Base-by-base conservation (phyloP, 1,139 yeast genomes). In the Blastobotrys apis region DNA sequence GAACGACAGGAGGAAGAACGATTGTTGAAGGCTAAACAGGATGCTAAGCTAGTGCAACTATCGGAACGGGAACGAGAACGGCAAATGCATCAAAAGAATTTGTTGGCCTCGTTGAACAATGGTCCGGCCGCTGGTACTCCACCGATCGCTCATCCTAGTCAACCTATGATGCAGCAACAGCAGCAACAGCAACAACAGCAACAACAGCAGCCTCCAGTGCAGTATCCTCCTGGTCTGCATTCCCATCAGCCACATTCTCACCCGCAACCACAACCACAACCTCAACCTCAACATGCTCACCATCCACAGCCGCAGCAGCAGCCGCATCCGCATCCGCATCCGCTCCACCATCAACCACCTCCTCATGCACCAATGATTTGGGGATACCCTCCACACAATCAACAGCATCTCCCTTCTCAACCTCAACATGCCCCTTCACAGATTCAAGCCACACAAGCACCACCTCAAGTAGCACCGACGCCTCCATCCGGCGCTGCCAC, bases 1-100 rank as follows among this genome's bases (percentile, higher is more conserved):
- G n/a, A 13, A 21, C 49, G 41, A 17, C 37, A 49, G 21, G 49
- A 53, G 41, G 49, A 47, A 38, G 48, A 48, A 38, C 43, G 47
- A 37, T 39, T 37, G 37, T 33, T 26, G 27, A 35, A 39, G 39
- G 41, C 45, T 41, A 45, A 45, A 47, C 43, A 43, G 36, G n/a
- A n/a, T n/a, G n/a, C n/a, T n/a, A n/a, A n/a, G n/a, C n/a, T n/a
- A n/a, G n/a, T n/a, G n/a, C n/a, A n/a, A n/a, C n/a, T n/a, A n/a
- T n/a, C n/a, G n/a, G 34, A 47, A 41, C 44, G 51, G 46, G 49
- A 47, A 22, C 37, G 13, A 19, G 33, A 33, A 16, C 13, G 12
- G 19, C 35, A 34, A 17, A 21, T 27, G 23, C 29, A 39, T n/a
- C 43, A 33, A 20, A 32, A 26, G 19, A 33, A 42, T 26, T 19